A percentile compares a stretch with the other conserved stretches of the same genome.
These are phyloP conservation scores for Hamiltosporidium tvaerminnensis DNA, from an alignment of 371 early-diverging fungal species.

Conservation along the genomic window DNA sequence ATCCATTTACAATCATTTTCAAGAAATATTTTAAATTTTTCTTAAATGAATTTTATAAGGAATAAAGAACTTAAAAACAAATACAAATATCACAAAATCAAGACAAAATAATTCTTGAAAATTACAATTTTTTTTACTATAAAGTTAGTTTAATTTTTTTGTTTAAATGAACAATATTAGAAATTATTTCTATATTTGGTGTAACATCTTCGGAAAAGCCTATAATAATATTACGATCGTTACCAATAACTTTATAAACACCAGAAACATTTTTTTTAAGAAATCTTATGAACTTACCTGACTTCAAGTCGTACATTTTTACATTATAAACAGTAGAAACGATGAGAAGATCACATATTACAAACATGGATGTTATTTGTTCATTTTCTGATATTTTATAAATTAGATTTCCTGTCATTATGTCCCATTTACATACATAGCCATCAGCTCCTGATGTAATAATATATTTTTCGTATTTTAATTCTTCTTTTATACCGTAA, in stretches of 20 bases:
- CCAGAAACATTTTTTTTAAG: background rate
- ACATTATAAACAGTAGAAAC: background rate
- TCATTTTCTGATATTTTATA: slow-evolving; percentile 26
- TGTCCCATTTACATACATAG: slow-evolving; percentile 36
- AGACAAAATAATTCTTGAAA: too few relatives aligned
- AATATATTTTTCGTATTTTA: slow-evolving; percentile 7
- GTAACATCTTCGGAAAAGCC: too few relatives aligned
- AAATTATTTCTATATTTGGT: too few relatives aligned
- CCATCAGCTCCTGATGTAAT: slow-evolving; percentile 40
- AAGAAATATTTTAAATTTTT: too few relatives aligned
- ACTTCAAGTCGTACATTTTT: background rate
- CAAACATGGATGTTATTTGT: slow-evolving; percentile 3
- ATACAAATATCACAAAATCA: too few relatives aligned
- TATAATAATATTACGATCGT: too few relatives aligned
- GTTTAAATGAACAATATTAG: too few relatives aligned
- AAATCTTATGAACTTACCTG: background rate
- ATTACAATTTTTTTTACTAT: too few relatives aligned
- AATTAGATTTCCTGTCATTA: slow-evolving; percentile 6
- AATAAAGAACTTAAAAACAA: too few relatives aligned
- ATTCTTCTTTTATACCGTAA: slow-evolving; percentile 10
- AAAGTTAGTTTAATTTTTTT: too few relatives aligned
- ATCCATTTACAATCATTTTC: too few relatives aligned
- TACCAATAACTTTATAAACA: background rate
- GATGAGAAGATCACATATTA: background rate
- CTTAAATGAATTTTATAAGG: too few relatives aligned